These are phyloP conservation scores for Hypoxylon perforatum DNA, from an alignment of 495 filamentous ascomycete species.

Conservation along the genomic window DNA sequence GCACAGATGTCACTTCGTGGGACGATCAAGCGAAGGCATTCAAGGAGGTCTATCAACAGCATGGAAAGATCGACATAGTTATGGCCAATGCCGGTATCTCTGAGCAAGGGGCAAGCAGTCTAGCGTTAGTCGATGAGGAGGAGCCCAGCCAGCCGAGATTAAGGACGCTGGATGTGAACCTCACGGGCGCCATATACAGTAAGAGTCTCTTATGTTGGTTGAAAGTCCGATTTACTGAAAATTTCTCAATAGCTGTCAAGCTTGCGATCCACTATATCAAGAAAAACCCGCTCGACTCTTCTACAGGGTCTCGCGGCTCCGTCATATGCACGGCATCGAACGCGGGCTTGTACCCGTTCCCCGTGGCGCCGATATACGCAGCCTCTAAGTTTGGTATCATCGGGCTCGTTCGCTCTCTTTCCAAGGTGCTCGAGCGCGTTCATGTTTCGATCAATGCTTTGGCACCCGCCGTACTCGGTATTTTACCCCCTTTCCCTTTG, in stretches of 20 bases:
- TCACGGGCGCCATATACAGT: conserved; percentile 62
- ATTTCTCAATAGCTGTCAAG: conserved; percentile 55
- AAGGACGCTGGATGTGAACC: conserved; percentile 59
- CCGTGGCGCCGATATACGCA: conserved; percentile 65
- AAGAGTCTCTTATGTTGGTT: conserved; percentile 27
- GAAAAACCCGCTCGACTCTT: conserved; percentile 49
- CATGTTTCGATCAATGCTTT: conserved; percentile 66
- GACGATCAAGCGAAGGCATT: conserved; percentile 59
- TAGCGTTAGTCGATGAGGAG: conserved; percentile 46
- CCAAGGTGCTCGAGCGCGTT: conserved; percentile 48
- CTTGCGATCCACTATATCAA: conserved; percentile 64
- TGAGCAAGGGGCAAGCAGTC: conserved; percentile 53
- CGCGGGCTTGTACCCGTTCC: conserved; percentile 66
- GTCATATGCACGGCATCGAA: conserved; percentile 69
- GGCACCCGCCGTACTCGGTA: conserved; percentile 64
- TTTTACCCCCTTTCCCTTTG: conserved; percentile 5
- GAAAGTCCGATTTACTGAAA: background rate
- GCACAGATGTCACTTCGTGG: conserved; percentile 62
- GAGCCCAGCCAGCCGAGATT: conserved; percentile 54
- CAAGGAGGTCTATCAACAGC: conserved; percentile 49
- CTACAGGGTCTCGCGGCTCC: conserved; percentile 50
- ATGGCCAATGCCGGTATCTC: conserved; percentile 68
- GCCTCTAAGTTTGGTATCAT: conserved; percentile 63
- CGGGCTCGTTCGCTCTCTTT: conserved; percentile 62
- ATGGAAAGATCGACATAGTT: conserved; percentile 60